Evolutionary conservation across 163 green algal genomes (phyloP).

Genomic region (Chloromonas sp.): DNA sequence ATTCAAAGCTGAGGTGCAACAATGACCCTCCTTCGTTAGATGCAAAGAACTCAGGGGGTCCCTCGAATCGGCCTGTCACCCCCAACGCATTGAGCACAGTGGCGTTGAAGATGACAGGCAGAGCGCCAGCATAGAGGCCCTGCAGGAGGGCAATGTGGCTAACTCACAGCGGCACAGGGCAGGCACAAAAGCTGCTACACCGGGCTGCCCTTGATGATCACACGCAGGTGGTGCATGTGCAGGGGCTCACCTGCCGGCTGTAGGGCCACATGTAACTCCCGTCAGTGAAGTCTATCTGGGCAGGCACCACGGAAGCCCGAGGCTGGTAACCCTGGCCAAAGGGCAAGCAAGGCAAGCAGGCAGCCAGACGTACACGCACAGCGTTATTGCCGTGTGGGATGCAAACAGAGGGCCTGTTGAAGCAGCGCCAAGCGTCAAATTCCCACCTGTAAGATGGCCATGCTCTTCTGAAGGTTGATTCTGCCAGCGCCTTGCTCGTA

Average conservation of each 20-base stretch:
- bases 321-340: slow-evolving; percentile 69
- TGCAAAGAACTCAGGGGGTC: slow-evolving; percentile 50
- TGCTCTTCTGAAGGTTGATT: slow-evolving; percentile 40
- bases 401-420: background rate
- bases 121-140: slow-evolving; percentile 77
- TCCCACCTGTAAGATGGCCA: slow-evolving; percentile 28
- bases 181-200: background rate
- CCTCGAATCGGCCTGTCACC: slow-evolving; percentile 63
- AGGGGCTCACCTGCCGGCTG: slow-evolving; percentile 48
- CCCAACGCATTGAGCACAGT: slow-evolving; percentile 96
- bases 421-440: background rate
- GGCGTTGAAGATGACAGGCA: slow-evolving; percentile 92
- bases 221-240: background rate
- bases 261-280: slow-evolving; percentile 95
- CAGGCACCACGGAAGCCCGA: slow-evolving; percentile 74
- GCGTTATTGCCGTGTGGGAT: background rate
- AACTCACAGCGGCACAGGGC: background rate
- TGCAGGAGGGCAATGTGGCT: slow-evolving; percentile 24
- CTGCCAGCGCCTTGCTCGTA: slow-evolving; percentile 71
- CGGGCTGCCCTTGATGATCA: background rate
- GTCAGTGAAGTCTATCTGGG: slow-evolving; percentile 74
- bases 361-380: background rate
- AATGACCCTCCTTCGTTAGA: slow-evolving; percentile 53
- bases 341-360: slow-evolving; percentile 25
- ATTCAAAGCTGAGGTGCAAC: slow-evolving; percentile 84